Evolutionary conservation across 176 grass and related monocot species (phyloP).

Genomic region (Hyparrhenia diplandra): DNA sequence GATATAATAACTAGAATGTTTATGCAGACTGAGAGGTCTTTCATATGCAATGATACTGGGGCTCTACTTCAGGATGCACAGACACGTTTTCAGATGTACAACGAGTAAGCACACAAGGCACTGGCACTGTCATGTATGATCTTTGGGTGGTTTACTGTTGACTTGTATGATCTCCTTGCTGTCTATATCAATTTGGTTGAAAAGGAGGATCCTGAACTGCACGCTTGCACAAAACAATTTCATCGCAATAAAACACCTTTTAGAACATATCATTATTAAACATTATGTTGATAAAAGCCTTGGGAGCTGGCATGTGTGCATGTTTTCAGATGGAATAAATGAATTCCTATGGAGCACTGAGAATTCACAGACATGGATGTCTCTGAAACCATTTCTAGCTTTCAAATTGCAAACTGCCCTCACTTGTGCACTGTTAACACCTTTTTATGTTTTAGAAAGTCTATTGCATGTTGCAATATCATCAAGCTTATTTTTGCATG

Average conservation of each 20-base stretch:
- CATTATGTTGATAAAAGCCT: not conserved
- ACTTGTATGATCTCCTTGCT: constrained; percentile 6
- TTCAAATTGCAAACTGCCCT: too few species aligned
- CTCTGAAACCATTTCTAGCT: too few species aligned
- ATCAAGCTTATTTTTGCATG: not conserved
- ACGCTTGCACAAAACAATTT: not conserved
- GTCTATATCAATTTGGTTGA: not conserved
- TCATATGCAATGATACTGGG: constrained; percentile 90
- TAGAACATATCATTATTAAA: not conserved
- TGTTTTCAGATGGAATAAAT: not conserved
- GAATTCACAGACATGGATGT: too few species aligned
- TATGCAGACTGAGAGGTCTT: constrained; percentile 78
- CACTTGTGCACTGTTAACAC: not conserved
- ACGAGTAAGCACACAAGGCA: too few species aligned
- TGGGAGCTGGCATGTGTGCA: not conserved
- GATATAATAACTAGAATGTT: not conserved
- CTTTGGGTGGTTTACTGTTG: not conserved
- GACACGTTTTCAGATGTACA: constrained; percentile 60
- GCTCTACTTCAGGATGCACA: constrained; percentile 62
- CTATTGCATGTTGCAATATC: not conserved
- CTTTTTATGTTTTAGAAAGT: not conserved
- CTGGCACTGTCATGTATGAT: not conserved
- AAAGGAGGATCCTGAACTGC: not conserved
- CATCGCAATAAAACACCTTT: not conserved
- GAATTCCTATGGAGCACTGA: not conserved